These are phyloP conservation scores for Fagopyrum esculentum DNA, from an alignment of 148 eudicot species.

Conservation along the genomic window DNA sequence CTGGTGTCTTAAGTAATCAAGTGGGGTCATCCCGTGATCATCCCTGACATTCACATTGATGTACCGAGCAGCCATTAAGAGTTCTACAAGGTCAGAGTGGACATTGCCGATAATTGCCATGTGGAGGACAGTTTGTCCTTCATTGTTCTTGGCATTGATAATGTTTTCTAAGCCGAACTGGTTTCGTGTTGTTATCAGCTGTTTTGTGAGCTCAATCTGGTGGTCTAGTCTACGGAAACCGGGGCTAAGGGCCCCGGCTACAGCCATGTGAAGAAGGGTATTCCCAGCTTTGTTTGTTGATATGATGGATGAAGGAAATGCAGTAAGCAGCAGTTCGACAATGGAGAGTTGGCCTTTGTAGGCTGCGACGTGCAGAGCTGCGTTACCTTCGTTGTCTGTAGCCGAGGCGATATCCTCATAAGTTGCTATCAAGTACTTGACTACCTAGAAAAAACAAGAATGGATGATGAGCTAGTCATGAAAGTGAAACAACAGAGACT, in stretches of 20 bases:
- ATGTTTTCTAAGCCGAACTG: constrained; percentile 38
- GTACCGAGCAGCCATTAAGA: constrained; percentile 53
- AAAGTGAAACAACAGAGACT: background rate
- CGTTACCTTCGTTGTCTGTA: constrained; percentile 71
- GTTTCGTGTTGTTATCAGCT: constrained; percentile 26
- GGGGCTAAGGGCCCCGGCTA: constrained; percentile 72
- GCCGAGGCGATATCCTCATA: constrained; percentile 48
- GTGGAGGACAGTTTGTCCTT: constrained; percentile 80
- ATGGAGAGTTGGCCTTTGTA: constrained; percentile 65
- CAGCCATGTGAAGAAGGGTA: constrained; percentile 77
- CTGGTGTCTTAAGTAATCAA: constrained; percentile 71
- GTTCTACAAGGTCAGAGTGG: constrained; percentile 56
- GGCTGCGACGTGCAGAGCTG: constrained; percentile 85
- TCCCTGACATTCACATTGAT: constrained; percentile 65
- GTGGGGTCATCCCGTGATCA: constrained; percentile 70
- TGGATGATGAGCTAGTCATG: background rate
- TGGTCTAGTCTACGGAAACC: constrained; percentile 71
- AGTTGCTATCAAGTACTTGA: constrained; percentile 47
- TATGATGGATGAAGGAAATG: constrained; percentile 46
- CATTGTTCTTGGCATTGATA: constrained; percentile 45
- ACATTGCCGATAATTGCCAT: constrained; percentile 64
- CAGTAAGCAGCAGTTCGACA: constrained; percentile 57
- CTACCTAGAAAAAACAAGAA: constrained; percentile 39
- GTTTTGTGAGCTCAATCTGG: constrained; percentile 68
- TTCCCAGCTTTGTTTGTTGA: constrained; percentile 58